Base-by-base conservation (phyloP, 2,329 filamentous ascomycete genomes). In the Lecanicillium sp. region DNA sequence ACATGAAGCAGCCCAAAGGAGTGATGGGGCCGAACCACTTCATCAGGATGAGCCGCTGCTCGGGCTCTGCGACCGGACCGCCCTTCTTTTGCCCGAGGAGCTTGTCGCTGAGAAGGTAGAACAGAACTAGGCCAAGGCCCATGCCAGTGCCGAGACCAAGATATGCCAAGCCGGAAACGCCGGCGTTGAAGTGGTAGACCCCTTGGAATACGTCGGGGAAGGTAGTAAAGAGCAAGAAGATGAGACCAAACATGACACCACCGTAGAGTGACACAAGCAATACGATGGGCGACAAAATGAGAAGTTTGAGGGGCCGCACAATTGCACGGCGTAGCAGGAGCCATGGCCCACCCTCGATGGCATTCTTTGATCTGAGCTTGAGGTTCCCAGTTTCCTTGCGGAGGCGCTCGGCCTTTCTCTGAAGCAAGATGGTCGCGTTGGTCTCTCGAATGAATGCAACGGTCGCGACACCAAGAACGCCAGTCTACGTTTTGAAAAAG, bases 231-330 rank as follows among this genome's bases (percentile, higher is more conserved):
- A 65, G 57, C 0, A 61, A 41, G 22, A 59, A 67, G 1, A 64
- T 41, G 3, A 59, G 44, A 0, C 59, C 59, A 34, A 60, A 65
- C 5, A 59, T 46, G 14, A 66, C 53, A 2, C 56, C 57, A 3
- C 53, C 53, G 40, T 63, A 66, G 1, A 61, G 38, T 0, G 58
- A 59, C 3, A 60, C 37, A 18, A 71, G 62, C 14, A 74, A 64
- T 1, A 77, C 67, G 2, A 77, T 67, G 0, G 74, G 72, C 32
- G 75, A 73, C 2, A 66, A 63, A 0, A 78, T 59, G 1, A 78
- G 64, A 41, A 78, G 57, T 19, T 64, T 59, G 1, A 69, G 29
- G 0, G 69, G 69, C 1, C 66, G 50, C 6, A 64, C 46, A 3
- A 65, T 46, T 6, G 57, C 56, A 3, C 33, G 74, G 13, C 30